phyloP scores from a whole-genome alignment of 805 yeast genomes.

The Kuraishia hungarica region DNA sequence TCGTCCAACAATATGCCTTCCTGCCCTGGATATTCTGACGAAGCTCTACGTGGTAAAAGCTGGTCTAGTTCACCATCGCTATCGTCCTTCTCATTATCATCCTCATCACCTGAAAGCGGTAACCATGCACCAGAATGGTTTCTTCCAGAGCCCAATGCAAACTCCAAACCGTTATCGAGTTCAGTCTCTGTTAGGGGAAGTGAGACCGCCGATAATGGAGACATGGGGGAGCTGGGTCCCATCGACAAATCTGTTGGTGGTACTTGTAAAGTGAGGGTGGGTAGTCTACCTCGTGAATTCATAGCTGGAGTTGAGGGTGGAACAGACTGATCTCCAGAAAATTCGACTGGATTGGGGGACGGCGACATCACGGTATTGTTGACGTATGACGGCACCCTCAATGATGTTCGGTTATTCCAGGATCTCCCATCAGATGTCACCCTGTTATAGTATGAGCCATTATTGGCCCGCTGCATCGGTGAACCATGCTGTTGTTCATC shows the following conservation, averaged over 20 bases:
- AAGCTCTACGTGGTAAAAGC: neutral
- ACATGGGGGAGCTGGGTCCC: neutral
- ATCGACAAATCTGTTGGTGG: neutral
- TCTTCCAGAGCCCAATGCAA: conserved; percentile 13
- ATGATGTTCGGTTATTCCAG: neutral
- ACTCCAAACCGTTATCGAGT: conserved; percentile 11
- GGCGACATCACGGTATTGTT: neutral
- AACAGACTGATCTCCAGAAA: neutral
- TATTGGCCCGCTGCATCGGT: neutral
- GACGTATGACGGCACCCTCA: neutral
- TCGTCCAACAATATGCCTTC: conserved; percentile 6
- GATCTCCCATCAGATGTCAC: neutral
- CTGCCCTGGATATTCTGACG: conserved; percentile 3
- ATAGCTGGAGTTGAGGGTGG: neutral
- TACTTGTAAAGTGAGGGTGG: neutral
- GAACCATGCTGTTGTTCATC: neutral
- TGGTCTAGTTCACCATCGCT: neutral
- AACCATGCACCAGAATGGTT: conserved; percentile 7
- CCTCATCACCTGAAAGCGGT: neutral
- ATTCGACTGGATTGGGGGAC: neutral
- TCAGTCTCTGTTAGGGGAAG: conserved; percentile 3
- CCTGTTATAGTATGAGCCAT: neutral
- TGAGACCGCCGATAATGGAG: neutral
- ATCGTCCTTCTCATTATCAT: neutral
- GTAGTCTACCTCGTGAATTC: neutral